Evolutionary conservation across 2,329 filamentous ascomycete genomes (phyloP).

Genomic region (Colletotrichum spaethianum): DNA sequence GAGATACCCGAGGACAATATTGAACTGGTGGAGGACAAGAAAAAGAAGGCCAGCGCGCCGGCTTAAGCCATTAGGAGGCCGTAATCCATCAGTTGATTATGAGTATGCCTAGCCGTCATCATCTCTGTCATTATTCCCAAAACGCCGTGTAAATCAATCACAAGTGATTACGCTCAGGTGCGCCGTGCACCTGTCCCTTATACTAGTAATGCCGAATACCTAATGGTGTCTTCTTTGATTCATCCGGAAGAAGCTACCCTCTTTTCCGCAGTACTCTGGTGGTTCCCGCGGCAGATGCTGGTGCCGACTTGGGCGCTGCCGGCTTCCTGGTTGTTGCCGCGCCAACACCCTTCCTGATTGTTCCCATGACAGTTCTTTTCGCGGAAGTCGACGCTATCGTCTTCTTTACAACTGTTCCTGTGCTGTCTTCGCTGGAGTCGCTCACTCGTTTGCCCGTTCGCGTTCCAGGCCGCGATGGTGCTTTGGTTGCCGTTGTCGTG

Average conservation of each 20-base stretch:
- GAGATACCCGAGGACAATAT: constrained; percentile 96
- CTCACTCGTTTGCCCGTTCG: constrained; percentile 69
- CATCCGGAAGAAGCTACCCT: constrained; percentile 48
- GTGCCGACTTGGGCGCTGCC: constrained; percentile 57
- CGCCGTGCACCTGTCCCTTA: constrained; percentile 11
- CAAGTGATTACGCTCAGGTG: not conserved
- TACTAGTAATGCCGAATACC: not conserved
- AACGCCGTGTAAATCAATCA: constrained; percentile 8
- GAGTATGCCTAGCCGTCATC: constrained; percentile 24
- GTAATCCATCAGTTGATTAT: constrained; percentile 30
- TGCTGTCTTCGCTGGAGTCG: constrained; percentile 75
- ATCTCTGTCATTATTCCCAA: constrained; percentile 32
- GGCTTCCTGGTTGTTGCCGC: constrained; percentile 65
- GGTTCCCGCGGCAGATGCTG: constrained; percentile 59
- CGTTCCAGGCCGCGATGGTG: constrained; percentile 56
- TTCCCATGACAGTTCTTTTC: constrained; percentile 69
- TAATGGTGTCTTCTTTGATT: not conserved
- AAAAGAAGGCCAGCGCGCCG: constrained; percentile 72
- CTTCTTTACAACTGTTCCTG: constrained; percentile 75
- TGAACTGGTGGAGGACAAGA: constrained; percentile 95
- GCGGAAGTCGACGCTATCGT: constrained; percentile 54
- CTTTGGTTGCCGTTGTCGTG: constrained; percentile 53
- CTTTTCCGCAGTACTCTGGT: constrained; percentile 71
- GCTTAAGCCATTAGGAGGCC: constrained; percentile 3
- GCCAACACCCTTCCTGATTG: constrained; percentile 67